Evolutionary conservation across 331 rosid genomes (phyloP).

Genomic region (Telfairia occidentalis): DNA sequence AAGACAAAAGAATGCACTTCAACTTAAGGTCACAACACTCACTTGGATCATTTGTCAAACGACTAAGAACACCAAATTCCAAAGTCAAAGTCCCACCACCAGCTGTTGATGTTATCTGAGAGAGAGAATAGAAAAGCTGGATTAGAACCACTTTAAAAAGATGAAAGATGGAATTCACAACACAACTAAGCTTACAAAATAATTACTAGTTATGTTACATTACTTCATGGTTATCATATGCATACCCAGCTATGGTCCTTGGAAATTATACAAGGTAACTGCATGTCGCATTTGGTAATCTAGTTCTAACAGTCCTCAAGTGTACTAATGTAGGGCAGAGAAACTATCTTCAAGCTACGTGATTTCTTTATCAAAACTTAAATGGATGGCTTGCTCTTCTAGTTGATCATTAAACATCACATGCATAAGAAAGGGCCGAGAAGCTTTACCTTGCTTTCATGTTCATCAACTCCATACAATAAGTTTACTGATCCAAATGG

Average conservation of each 20-base stretch:
- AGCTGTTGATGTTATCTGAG: conserved; percentile 95
- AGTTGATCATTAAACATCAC: conserved; percentile 9
- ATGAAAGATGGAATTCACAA: neutral
- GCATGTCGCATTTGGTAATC: neutral
- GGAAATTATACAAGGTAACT: neutral
- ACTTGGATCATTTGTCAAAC: conserved; percentile 84
- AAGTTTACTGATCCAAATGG: conserved; percentile 98
- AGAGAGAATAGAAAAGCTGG: conserved; percentile 6
- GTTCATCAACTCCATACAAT: conserved; percentile 89
- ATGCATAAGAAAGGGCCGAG: conserved; percentile 19
- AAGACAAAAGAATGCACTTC: neutral
- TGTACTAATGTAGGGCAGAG: neutral
- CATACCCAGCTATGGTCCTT: neutral
- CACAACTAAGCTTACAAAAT: neutral
- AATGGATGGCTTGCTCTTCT: neutral
- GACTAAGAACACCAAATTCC: conserved; percentile 94
- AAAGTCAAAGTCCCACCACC: conserved; percentile 98
- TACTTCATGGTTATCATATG: neutral
- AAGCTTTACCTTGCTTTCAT: conserved; percentile 83
- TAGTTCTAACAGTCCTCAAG: neutral
- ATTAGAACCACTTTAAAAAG: conserved; percentile 12
- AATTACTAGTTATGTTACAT: conserved; percentile 1
- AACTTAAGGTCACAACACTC: conserved; percentile 22
- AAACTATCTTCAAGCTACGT: neutral
- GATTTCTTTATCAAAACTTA: neutral